Conservation (phyloP, 2,329 filamentous ascomycete genomes). For the Tolypocladium ovalisporum region DNA sequence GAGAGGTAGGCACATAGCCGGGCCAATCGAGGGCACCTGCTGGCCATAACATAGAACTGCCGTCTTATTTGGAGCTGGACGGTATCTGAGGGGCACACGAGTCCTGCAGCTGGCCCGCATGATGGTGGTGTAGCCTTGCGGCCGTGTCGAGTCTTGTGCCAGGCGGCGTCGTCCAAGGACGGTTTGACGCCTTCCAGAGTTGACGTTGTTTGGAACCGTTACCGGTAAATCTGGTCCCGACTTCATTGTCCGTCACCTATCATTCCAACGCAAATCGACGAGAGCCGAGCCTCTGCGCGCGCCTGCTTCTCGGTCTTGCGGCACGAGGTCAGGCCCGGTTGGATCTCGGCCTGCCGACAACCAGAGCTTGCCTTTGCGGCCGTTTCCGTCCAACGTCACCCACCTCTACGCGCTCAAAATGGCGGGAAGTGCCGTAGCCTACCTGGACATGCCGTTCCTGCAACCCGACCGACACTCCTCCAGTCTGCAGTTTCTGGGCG, state of each 20-base stretch:
- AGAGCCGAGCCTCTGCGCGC: neutral
- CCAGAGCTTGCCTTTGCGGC: neutral
- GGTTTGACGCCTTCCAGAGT: slow-evolving; percentile 3
- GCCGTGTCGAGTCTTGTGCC: neutral
- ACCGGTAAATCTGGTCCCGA: neutral
- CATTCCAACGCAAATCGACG: neutral
- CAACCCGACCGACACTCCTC: slow-evolving; percentile 3
- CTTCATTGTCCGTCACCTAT: neutral
- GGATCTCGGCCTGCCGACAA: neutral
- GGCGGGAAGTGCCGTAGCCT: slow-evolving; percentile 4
- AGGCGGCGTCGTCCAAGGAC: neutral
- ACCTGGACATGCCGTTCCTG: slow-evolving; percentile 7
- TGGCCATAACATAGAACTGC: slow-evolving; percentile 1
- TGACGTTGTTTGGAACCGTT: neutral
- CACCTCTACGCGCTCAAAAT: neutral
- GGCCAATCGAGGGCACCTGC: slow-evolving; percentile 2
- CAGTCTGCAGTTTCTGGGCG: slow-evolving; percentile 5
- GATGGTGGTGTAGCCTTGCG: slow-evolving; percentile 4
- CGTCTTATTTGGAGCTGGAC: neutral
- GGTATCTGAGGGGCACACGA: slow-evolving; percentile 1
- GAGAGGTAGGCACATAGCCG: neutral
- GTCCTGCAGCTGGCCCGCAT: slow-evolving; percentile 3
- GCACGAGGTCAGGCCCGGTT: neutral
- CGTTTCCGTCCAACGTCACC: neutral
- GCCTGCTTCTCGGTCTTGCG: neutral